phyloP scores from a whole-genome alignment of 2,329 filamentous ascomycete genomes.

The Daldinia sp. region DNA sequence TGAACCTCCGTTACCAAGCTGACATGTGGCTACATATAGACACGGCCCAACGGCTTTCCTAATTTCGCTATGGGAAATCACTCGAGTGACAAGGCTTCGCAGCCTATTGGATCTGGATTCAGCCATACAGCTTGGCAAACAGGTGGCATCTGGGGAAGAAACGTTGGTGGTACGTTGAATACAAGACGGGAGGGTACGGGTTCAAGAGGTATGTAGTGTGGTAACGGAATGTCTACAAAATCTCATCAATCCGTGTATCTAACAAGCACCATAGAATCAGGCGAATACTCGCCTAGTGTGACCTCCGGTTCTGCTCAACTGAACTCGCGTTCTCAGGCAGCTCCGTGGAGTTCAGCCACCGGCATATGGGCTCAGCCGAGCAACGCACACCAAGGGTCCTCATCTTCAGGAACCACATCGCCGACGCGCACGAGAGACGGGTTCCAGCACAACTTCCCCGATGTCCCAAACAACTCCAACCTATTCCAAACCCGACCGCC shows the following conservation, averaged over 20 bases:
- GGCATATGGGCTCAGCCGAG: conserved; percentile 67
- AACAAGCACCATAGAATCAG: conserved; percentile 46
- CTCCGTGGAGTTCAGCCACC: conserved; percentile 64
- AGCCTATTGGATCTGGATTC: conserved; percentile 54
- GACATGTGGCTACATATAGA: conserved; percentile 31
- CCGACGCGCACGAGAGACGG: conserved; percentile 64
- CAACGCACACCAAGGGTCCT: conserved; percentile 51
- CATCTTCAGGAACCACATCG: conserved; percentile 63
- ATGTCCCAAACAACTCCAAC: conserved; percentile 54
- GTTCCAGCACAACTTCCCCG: conserved; percentile 56
- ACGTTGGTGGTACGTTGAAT: conserved; percentile 55
- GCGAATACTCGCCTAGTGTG: conserved; percentile 55
- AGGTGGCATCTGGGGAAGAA: conserved; percentile 61
- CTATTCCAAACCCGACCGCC: conserved; percentile 58
- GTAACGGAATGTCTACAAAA: neutral
- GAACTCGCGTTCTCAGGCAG: conserved; percentile 72
- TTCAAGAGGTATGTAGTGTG: conserved; percentile 56
- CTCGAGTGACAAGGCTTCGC: conserved; percentile 46
- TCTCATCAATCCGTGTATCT: conserved; percentile 20
- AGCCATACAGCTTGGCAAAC: conserved; percentile 49
- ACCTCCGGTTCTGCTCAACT: conserved; percentile 76
- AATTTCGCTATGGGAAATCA: conserved; percentile 49
- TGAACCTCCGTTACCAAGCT: conserved; percentile 4
- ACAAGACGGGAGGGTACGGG: conserved; percentile 55
- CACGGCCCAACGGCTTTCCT: conserved; percentile 47